Conservation (phyloP, 257 asterid genomes). For the Agastache rugosa region DNA sequence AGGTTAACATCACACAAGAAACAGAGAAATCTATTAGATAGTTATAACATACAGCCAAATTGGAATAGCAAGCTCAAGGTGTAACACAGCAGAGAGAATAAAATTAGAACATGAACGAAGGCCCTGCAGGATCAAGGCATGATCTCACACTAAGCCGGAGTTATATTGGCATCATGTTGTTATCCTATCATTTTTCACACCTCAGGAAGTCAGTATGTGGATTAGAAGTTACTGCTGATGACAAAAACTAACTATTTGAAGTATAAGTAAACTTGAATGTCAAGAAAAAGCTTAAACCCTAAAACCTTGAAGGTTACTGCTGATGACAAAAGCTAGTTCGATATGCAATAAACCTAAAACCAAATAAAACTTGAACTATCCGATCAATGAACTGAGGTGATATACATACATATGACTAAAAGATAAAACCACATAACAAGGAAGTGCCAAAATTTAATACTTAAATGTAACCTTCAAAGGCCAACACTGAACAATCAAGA, state of each 20-base stretch:
- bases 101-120: not conserved
- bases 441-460: no score
- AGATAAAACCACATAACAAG: no score
- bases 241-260: conserved; percentile 2
- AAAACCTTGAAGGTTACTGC: no score
- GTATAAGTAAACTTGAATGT: not conserved
- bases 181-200: not conserved
- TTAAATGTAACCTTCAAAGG: no score
- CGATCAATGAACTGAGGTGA: no score
- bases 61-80: not conserved
- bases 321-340: not conserved
- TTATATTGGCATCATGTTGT: conserved; percentile 6
- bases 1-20: not conserved
- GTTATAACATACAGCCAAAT: conserved; percentile 16
- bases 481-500: no score
- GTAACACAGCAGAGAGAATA: not conserved
- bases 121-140: conserved; percentile 5
- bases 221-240: not conserved
- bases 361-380: no score
- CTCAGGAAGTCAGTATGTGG: not conserved
- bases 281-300: not conserved
- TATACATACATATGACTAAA: no score
- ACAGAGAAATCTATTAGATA: not conserved
- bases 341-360: not conserved
- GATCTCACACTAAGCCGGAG: not conserved